These are phyloP conservation scores for Nemania abortiva DNA, from an alignment of 2,329 filamentous ascomycete species.

Conservation along the genomic window DNA sequence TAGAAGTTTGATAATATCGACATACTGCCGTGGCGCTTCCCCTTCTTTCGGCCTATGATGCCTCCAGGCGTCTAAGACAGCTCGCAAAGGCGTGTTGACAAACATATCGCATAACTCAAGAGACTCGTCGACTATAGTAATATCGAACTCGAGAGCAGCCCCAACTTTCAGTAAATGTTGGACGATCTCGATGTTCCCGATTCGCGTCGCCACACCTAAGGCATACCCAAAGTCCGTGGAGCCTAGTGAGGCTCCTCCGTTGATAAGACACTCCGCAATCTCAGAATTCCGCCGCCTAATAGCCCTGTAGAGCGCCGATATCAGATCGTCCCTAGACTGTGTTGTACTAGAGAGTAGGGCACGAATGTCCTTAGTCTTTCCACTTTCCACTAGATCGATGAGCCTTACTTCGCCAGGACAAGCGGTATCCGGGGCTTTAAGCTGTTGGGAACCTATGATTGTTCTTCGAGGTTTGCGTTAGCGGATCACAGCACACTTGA, in stretches of 20 bases:
- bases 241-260: neutral
- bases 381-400: too few species aligned
- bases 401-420: too few species aligned
- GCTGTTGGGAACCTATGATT: too few species aligned
- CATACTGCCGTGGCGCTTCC: neutral
- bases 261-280: neutral
- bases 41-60: neutral
- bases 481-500: too few species aligned
- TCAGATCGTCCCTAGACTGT: neutral
- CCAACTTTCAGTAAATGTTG: neutral
- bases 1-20: neutral
- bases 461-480: too few species aligned
- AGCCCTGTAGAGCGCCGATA: neutral
- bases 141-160: conserved; percentile 4
- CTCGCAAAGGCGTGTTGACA: neutral
- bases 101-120: conserved; percentile 2
- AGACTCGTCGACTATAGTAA: too few species aligned
- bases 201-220: neutral
- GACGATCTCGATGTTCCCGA: neutral
- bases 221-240: neutral
- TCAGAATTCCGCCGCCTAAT: neutral
- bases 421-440: too few species aligned
- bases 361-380: too few species aligned
- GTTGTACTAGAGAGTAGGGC: neutral
- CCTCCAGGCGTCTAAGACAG: neutral